Base-by-base conservation (phyloP, 2,329 filamentous ascomycete genomes). In the Phaeosphaeriaceae sp. region DNA sequence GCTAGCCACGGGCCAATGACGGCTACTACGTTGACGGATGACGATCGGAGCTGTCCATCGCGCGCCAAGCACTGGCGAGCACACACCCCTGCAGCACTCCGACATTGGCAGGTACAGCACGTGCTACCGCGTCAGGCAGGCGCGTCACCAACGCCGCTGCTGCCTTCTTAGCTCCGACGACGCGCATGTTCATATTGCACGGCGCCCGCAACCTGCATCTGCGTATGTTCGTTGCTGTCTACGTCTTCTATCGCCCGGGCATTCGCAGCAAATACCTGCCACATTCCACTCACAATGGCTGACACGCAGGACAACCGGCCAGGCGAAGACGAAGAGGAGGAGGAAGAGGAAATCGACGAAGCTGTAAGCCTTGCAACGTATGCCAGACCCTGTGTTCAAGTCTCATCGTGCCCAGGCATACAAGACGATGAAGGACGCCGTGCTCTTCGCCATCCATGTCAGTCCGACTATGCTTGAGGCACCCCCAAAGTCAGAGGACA, bases 381-480 rank as follows among this genome's bases (percentile, higher is more conserved):
- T 15, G 25, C 15, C 41, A 31, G n/a, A n/a, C 1, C 2, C 13
- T 6, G 13, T 5, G 20, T 15, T 10, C 13, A 5, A 42, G 27
- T 45, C 67, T 75, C 48, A 76, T 54, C 22, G 2, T 19, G 19
- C 25, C 11, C 54, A 75, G 92, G 89, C 88, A 77, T 99, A 95
- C 82, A 96, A 93, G 81, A 85, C 90, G 0, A 89, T 93, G 74
- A 97, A 97, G 80, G 95, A 99, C 88, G 95, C 95, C n/a, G 86
- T 98, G n/a, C 84, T 99, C 22, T 94, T 99, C 75, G 94, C 93
- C 15, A 97, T 99, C 70, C 91, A 98, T 63, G 78, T 98, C 73
- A 97, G 91, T 82, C 80, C 87, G 40, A 93, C 92, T 0, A 99
- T 98, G 94, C 82, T 98, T 62, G 81, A 77, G 66, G 81, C 81